Percentiles rank a stretch among this genome's conserved stretches.
phyloP scores from a whole-genome alignment of 257 asterid species.

The Striga asiatica region DNA sequence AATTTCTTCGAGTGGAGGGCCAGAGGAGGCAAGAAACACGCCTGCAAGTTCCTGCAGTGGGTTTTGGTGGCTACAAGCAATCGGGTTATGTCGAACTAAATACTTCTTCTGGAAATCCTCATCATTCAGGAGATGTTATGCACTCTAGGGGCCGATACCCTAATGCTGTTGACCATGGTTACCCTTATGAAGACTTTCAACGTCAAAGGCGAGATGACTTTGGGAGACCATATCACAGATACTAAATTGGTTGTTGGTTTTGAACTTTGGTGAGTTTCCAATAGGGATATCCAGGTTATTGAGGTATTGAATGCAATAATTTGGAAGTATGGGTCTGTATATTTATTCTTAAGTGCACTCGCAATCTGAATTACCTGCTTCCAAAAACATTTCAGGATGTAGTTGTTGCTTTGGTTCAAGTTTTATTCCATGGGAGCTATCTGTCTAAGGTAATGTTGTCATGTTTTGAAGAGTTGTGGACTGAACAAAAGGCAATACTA shows the following conservation, averaged over 20 bases:
- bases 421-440: conserved; percentile 22
- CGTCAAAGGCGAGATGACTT: conserved; percentile 66
- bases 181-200: conserved; percentile 56
- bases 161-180: conserved; percentile 43
- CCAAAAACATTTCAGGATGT: conserved; percentile 52
- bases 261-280: conserved; percentile 67
- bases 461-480: no score
- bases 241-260: conserved; percentile 35
- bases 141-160: conserved; percentile 61
- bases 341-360: conserved; percentile 16
- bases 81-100: conserved; percentile 38
- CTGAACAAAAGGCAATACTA: no score
- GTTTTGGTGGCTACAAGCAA: conserved; percentile 46
- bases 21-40: conserved; percentile 54
- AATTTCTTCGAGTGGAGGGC: conserved; percentile 62
- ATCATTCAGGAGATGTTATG: conserved; percentile 47
- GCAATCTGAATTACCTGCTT: conserved; percentile 33
- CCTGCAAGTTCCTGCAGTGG: conserved; percentile 42
- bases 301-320: no score
- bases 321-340: no score
- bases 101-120: conserved; percentile 36
- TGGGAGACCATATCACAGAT: conserved; percentile 56
- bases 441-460: no score
- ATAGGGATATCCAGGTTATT: no score
- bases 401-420: conserved; percentile 31